phyloP scores from a whole-genome alignment of 345 rosid species.

The Salix koriyanagi region DNA sequence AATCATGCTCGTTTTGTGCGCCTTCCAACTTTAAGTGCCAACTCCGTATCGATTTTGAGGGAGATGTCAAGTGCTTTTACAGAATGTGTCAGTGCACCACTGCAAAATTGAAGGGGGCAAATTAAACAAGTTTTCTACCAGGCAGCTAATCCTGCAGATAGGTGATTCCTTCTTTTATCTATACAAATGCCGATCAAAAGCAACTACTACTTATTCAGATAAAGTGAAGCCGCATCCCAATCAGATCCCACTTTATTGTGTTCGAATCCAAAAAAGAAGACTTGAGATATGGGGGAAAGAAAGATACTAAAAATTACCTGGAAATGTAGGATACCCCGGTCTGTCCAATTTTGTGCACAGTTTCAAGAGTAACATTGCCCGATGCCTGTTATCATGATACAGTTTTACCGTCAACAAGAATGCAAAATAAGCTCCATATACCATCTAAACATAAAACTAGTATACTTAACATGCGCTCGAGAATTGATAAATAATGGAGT shows the following conservation, averaged over 20 bases:
- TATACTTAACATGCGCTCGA: not conserved
- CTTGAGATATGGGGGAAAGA: not conserved
- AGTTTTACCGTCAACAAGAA: slow-evolving; percentile 11
- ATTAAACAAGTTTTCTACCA: not conserved
- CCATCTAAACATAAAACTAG: not conserved
- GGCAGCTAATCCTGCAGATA: too few species aligned
- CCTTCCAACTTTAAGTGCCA: slow-evolving; percentile 88
- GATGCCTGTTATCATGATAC: slow-evolving; percentile 59
- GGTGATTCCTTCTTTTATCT: not conserved
- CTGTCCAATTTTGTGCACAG: slow-evolving; percentile 83
- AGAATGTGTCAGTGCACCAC: slow-evolving; percentile 91
- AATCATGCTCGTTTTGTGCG: slow-evolving; percentile 77
- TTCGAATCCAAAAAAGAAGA: not conserved
- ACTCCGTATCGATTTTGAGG: slow-evolving; percentile 83
- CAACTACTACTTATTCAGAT: not conserved
- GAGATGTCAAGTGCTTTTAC: slow-evolving; percentile 91
- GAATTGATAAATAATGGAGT: not conserved
- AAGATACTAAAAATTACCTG: slow-evolving; percentile 39
- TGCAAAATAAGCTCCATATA: not conserved
- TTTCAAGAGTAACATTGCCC: slow-evolving; percentile 89
- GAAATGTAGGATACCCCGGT: slow-evolving; percentile 93
- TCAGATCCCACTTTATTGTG: not conserved
- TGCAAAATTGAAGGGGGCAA: slow-evolving; percentile 29
- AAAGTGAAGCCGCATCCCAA: not conserved
- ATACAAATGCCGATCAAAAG: not conserved